Evolutionary conservation across 805 yeast species (phyloP), one percentile per base, ranked within the genome.

Genomic region (Candida sanyiensis): DNA sequence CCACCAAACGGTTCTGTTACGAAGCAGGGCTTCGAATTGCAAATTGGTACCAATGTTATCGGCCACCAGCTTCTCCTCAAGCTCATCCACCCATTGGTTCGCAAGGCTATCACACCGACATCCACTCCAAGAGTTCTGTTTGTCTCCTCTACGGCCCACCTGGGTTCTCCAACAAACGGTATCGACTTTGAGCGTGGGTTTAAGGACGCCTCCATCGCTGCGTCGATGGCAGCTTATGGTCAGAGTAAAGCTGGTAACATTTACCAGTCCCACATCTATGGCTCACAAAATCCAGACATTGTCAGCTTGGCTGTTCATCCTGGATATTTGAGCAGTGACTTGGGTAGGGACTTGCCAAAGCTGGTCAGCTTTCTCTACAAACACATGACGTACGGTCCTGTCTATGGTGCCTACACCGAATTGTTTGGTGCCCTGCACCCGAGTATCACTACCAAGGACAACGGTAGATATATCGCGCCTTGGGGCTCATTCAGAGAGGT

Each of bases 31-130:
- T 63, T 57, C 39, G 78, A 73, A 37, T 38, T 58, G 26, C 72
- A 67, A 38, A 52, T 70, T 28, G 78, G 74, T 8, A 64, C 67
- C 15, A 74, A 73, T 50, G 63, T 51, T 15, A 45, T 74, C 12
- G 78, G 70, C 2, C 70, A 72, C 20, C 69, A 62, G 37, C 49
- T 70, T n/a, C 52, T 73, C 16, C 66, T 70, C 44, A 60, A 61
- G 38, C 50, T 59, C 19, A 49, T 70, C 33, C 58, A 57, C 19
- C 69, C 70, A 7, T 43, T 69, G 5, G 43, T 73, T 13, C 40
- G 60, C 18, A 47, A 58, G 20, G 55, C 70, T 3, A 59, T 64
- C 3, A 41, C 52, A 29, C 28, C 8, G 7, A 15, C 56, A 10
- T 48, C 55, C 13, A 43, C 53, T 1, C 58, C 67, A 7, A 58